Percentiles rank a stretch among this genome's conserved stretches.
Conservation (phyloP, 2,329 filamentous ascomycete genomes). For the Tothia fuscella region DNA sequence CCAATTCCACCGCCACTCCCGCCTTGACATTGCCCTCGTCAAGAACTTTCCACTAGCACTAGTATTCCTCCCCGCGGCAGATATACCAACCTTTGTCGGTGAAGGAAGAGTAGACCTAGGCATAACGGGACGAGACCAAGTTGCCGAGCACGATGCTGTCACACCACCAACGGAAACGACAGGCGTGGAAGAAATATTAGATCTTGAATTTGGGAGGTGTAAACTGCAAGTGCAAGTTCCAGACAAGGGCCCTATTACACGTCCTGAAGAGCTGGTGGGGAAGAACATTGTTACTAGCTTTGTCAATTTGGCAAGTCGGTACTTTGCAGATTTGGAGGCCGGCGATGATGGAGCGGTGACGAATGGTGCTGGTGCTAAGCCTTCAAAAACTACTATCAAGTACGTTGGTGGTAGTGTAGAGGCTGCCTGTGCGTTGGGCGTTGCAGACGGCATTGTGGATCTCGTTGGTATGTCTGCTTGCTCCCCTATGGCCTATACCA, state of each 20-base stretch:
- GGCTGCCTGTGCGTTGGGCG: constrained; percentile 86
- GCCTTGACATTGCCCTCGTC: constrained; percentile 93
- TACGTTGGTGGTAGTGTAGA: constrained; percentile 95
- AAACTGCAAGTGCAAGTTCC: constrained; percentile 96
- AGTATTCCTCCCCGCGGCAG: constrained; percentile 90
- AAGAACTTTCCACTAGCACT: constrained; percentile 94
- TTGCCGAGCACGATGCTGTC: constrained; percentile 73
- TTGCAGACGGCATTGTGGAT: constrained; percentile 95
- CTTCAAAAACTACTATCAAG: constrained; percentile 76
- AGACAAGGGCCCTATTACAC: constrained; percentile 60
- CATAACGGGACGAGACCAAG: constrained; percentile 88
- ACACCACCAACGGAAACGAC: constrained; percentile 32
- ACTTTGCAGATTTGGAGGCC: constrained; percentile 68
- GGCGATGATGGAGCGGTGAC: constrained; percentile 17
- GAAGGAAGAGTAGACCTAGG: constrained; percentile 88
- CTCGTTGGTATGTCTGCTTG: constrained; percentile 62
- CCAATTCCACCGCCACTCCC: constrained; percentile 88
- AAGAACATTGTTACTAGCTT: constrained; percentile 96
- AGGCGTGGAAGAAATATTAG: constrained; percentile 72
- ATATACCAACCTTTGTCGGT: constrained; percentile 95
- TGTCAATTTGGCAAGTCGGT: constrained; percentile 67
- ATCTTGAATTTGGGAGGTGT: constrained; percentile 82
- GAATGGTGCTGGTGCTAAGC: constrained; percentile 27
- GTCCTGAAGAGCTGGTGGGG: constrained; percentile 69
- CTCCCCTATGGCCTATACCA: neutral